Evolutionary conservation across 768 basidiomycete species (phyloP).

Genomic region (Termitomyces sp.): DNA sequence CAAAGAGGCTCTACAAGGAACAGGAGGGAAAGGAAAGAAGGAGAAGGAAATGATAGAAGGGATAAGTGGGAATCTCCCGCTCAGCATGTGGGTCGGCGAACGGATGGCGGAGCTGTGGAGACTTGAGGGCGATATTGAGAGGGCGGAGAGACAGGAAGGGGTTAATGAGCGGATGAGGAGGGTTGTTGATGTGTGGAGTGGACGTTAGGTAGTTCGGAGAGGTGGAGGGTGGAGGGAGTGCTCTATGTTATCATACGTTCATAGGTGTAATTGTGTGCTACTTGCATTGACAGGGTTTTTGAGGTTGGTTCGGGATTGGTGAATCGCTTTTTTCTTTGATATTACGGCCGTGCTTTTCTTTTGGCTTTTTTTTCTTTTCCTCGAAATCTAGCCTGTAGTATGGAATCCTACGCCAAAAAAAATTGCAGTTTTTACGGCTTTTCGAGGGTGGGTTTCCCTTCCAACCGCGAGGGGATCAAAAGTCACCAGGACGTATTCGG

Average conservation of each 20-base stretch:
- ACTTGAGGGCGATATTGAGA: conserved; percentile 46
- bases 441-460: no score
- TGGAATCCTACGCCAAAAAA: no score
- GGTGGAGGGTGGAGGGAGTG: background rate
- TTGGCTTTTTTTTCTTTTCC: no score
- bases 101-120: conserved; percentile 58
- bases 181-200: background rate
- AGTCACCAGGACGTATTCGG: no score
- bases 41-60: background rate
- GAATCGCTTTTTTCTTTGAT: no score
- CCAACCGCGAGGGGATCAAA: no score
- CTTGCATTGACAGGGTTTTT: background rate
- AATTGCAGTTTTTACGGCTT: no score
- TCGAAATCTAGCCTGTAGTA: no score
- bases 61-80: background rate
- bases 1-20: background rate
- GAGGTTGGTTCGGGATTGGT: background rate
- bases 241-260: background rate
- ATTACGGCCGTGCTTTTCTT: no score
- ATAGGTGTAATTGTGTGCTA: background rate
- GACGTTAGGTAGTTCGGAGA: background rate
- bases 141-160: conserved; percentile 39
- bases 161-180: conserved; percentile 29
- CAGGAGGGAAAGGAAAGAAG: background rate
- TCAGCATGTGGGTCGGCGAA: conserved; percentile 60